Conservation (phyloP, 2,329 filamentous ascomycete species). For the Arthrobotrys sinensis region DNA sequence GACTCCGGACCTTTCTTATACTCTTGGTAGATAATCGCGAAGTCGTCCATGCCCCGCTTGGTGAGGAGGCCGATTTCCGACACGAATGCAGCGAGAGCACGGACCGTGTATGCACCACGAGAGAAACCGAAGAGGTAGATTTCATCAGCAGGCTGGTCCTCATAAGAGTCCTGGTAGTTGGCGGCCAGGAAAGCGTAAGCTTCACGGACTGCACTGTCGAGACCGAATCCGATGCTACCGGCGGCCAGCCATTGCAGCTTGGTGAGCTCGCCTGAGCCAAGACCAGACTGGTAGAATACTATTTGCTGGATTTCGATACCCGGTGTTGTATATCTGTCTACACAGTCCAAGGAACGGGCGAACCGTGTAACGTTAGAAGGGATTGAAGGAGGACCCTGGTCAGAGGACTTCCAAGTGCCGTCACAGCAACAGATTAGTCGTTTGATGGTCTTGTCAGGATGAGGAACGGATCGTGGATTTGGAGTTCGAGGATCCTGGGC, state of each 20-base stretch:
- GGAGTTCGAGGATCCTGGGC: conserved; percentile 57
- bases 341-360: conserved; percentile 61
- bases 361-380: conserved; percentile 64
- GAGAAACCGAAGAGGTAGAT: conserved; percentile 67
- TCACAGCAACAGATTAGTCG: conserved; percentile 67
- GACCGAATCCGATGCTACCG: conserved; percentile 65
- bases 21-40: conserved; percentile 74
- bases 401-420: conserved; percentile 64
- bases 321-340: conserved; percentile 68
- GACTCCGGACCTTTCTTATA: conserved; percentile 61
- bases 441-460: conserved; percentile 61
- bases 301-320: conserved; percentile 68
- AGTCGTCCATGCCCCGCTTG: conserved; percentile 72
- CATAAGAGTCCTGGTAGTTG: conserved; percentile 65
- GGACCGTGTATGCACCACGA: conserved; percentile 67
- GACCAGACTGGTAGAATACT: conserved; percentile 67
- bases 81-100: conserved; percentile 65
- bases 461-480: conserved; percentile 54
- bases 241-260: conserved; percentile 63
- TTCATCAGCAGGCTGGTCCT: conserved; percentile 66
- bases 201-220: conserved; percentile 66
- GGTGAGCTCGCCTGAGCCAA: conserved; percentile 65
- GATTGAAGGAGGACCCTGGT: conserved; percentile 61
- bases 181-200: conserved; percentile 67
- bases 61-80: conserved; percentile 58